These are phyloP conservation scores for Durusdinium trenchii DNA, from an alignment of 73 alveolate species.

Conservation along the genomic window DNA sequence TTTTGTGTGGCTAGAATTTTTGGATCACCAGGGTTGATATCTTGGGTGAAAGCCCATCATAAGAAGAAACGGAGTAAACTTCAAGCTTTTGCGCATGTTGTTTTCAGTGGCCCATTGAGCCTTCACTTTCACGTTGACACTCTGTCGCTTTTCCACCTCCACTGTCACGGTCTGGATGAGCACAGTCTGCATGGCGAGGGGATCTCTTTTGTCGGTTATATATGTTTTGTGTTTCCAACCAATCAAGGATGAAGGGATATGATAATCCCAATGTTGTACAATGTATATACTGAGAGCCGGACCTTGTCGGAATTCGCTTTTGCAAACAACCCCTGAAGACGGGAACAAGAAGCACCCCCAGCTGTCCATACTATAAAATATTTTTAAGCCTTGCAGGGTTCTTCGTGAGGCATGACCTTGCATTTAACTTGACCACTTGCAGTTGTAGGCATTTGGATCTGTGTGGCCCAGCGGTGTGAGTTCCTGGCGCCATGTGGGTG, in stretches of 20 bases:
- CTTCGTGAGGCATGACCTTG: no score
- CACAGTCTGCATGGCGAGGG: not conserved
- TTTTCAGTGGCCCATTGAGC: constrained; percentile 78
- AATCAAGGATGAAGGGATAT: no score
- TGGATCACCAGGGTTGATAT: no score
- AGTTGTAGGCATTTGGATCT: no score
- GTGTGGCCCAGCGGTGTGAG: no score
- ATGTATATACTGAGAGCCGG: no score
- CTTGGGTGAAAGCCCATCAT: no score
- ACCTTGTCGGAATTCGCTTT: constrained; percentile 17
- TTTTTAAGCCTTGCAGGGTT: not conserved
- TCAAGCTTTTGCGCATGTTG: constrained; percentile 37
- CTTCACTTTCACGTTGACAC: not conserved
- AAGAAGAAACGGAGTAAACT: not conserved
- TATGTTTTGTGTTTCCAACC: not conserved
- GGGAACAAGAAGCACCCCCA: constrained; percentile 12
- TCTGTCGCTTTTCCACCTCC: not conserved
- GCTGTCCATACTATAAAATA: not conserved
- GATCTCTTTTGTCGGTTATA: not conserved
- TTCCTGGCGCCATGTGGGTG: no score
- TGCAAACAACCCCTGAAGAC: not conserved
- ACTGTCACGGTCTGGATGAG: not conserved
- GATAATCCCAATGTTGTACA: no score
- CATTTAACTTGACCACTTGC: no score
- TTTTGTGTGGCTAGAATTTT: no score